Conservation (phyloP, 1,284 basidiomycete species). For the Athelia psychrophila region DNA sequence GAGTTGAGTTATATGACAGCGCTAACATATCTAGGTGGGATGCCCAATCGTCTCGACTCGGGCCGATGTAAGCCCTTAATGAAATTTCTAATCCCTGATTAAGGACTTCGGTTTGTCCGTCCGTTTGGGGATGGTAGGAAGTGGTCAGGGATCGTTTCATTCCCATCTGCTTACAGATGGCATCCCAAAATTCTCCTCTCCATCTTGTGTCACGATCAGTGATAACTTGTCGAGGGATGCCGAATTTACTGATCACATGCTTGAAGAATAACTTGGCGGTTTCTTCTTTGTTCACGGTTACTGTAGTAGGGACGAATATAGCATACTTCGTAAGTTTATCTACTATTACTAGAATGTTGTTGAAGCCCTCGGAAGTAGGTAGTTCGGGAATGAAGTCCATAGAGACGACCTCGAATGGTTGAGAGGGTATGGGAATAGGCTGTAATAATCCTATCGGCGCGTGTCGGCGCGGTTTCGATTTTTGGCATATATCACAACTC, state of each 20-base stretch:
- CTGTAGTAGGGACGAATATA: slow-evolving; percentile 32
- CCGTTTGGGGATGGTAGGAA: slow-evolving; percentile 29
- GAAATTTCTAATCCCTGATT: slow-evolving; percentile 30
- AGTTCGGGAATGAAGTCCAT: slow-evolving; percentile 14
- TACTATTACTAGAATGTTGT: slow-evolving; percentile 26
- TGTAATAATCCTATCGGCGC: slow-evolving; percentile 9
- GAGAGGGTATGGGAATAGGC: slow-evolving; percentile 10
- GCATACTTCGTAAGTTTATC: slow-evolving; percentile 38
- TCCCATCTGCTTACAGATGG: slow-evolving; percentile 17
- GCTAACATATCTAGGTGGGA: slow-evolving; percentile 1
- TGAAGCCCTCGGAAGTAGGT: slow-evolving; percentile 22
- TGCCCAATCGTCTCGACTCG: slow-evolving; percentile 15
- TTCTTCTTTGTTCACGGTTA: slow-evolving; percentile 12
- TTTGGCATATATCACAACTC: slow-evolving; percentile 30
- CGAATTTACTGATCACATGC: slow-evolving; percentile 15
- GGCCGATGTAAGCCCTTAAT: slow-evolving; percentile 18
- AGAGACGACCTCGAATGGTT: slow-evolving; percentile 12
- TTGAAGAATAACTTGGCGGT: slow-evolving; percentile 21
- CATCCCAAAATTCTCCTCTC: slow-evolving; percentile 15
- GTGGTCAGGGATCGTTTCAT: slow-evolving; percentile 21
- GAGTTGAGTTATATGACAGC: slow-evolving; percentile 20
- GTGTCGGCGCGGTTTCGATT: slow-evolving; percentile 26
- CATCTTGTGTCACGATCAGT: slow-evolving; percentile 24
- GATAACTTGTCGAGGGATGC: slow-evolving; percentile 21
- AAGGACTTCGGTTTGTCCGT: slow-evolving; percentile 29